Base-by-base conservation (phyloP, 1,139 yeast genomes). In the Komagataea norvegica region DNA sequence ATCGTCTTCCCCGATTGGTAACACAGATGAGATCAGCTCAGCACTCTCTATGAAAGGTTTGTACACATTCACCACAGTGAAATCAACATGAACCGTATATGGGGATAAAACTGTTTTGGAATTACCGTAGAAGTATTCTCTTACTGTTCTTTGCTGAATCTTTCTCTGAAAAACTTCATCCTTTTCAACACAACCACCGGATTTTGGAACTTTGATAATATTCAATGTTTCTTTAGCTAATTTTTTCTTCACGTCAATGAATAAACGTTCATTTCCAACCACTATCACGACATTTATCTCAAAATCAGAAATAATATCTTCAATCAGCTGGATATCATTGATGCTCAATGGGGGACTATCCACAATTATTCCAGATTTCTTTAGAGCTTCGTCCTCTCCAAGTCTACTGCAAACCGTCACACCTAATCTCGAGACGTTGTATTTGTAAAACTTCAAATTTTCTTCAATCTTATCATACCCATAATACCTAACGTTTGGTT, bases 61-160 rank as follows among this genome's bases (percentile, higher is more conserved):
- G 57, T 70, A 72, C 2, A 77, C 73, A 1, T 65, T 60, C 2
- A 80, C 55, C 28, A 72, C 72, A 8, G 67, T 62, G 40, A 67
- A 64, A 46, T 72, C 77, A 2, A 71, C 72, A 6, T 81, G 76
- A 7, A 77, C 66, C 0, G 85, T 75, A 48, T 72, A 79, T 1
- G 99, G 98, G 6, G 94, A 83, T 37, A 93, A 67, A 5, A 81
- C 77, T 8, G 77, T 74, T 37, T 70, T 70, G 29, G 67, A 64
- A 13, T 75, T 74, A 2, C 98, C 98, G 55, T 93, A 87, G 54
- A 93, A 93, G 58, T 91, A 93, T 54, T 88, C 94, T 54, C 79
- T 78, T 38, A 91, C 86, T 5, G 82, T 68, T 36, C 76, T 73
- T 51, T 88, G 85, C 57, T 91, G 97, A 20, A 72, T 45, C 33